Evolutionary conservation across 2,329 filamentous ascomycete genomes (phyloP), one percentile per base, ranked within the genome.

Genomic region (Beauveria brongniartii): DNA sequence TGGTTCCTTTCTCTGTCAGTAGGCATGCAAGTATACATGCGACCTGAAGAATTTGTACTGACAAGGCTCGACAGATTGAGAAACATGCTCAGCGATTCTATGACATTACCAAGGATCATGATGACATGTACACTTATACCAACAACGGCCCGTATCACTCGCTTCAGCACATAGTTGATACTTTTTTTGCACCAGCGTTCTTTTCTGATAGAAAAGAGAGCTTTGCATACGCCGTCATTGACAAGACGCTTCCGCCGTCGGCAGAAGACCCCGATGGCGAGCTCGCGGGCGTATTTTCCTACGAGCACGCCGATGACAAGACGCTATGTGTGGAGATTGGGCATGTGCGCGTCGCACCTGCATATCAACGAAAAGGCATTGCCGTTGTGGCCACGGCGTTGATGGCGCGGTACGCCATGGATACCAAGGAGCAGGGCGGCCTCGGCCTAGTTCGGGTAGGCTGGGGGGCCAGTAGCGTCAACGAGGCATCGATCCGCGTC

Each of bases 401-500:
- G 30, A 58, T 58, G 55, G 30, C 50, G 44, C 28, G 18, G 30
- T 20, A 58, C 30, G 55, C 55, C 18, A 16, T 58, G 44, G 55
- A 58, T 16, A 24, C n/a, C 8, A 3, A 20, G 10, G 54, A 47
- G 26, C 54, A 47, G n/a, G 54, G 54, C 30, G 55, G 55, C 44
- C 55, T 58, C 7, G 55, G 55, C 9, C 55, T 58, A 16, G 2
- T 40, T 10, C 28, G 55, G 14, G 55, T 58, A 2, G 55, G 46
- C 55, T 58, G 55, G 55, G 46, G 46, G 5, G 55, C 55, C n/a
- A 58, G 55, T 46, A 58, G 28, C 44, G 55, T 22, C 34, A 58
- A 58, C 46, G 44, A 58, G 30, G 44, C 55, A 6, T 58, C 55
- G 20, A 50, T 50, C 5, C 14, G 44, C 30, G 46, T 50, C 12